A percentile compares a stretch with the other conserved stretches of the same genome.
phyloP scores from a whole-genome alignment of 768 basidiomycete genomes.

The Leccinum ochraceum region DNA sequence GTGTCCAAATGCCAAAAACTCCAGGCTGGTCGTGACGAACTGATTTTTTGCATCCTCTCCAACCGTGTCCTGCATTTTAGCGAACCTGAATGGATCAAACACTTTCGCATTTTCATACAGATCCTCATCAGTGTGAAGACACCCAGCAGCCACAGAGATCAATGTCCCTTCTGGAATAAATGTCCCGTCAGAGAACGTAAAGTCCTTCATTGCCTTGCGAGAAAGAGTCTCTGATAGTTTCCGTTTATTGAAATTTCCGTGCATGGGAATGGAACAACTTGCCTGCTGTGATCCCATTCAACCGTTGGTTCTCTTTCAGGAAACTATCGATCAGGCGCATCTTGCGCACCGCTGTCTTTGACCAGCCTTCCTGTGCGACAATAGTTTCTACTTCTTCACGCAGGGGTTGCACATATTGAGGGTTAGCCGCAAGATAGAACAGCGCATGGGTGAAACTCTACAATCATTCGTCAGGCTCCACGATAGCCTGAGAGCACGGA shows the following conservation, averaged over 20 bases:
- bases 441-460: neutral
- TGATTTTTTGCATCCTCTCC: slow-evolving; percentile 32
- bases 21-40: neutral
- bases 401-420: neutral
- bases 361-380: neutral
- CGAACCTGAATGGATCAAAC: slow-evolving; percentile 52
- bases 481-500: neutral
- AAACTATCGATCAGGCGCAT: neutral
- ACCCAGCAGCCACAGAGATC: neutral
- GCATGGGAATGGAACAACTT: neutral
- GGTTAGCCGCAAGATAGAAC: neutral
- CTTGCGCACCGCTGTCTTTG: neutral
- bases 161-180: neutral
- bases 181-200: neutral
- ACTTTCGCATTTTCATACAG: slow-evolving; percentile 34
- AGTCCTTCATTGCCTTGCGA: neutral
- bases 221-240: neutral
- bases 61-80: slow-evolving; percentile 34
- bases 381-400: neutral
- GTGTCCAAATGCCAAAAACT: neutral
- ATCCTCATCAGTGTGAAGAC: slow-evolving; percentile 16
- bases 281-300: neutral
- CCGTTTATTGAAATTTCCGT: neutral
- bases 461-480: neutral
- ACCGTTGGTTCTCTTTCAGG: neutral